Conservation (phyloP, 805 yeast species). For the Candida quercuum region DNA sequence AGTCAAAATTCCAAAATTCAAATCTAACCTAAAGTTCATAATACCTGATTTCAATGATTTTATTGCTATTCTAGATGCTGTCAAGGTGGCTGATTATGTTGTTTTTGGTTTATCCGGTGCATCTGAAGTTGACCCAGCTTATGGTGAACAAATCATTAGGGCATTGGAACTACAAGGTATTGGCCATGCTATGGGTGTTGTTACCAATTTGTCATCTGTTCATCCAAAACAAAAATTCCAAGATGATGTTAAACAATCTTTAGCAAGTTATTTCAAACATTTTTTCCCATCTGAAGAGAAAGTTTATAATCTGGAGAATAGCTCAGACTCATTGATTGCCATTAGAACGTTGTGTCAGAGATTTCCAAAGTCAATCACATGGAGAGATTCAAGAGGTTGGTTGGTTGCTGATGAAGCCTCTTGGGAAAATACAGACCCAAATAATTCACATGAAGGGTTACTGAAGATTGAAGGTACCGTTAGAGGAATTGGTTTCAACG, state of each 20-base stretch:
- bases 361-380: constrained; percentile 75
- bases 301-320: constrained; percentile 62
- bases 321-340: constrained; percentile 67
- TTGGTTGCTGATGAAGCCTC: constrained; percentile 63
- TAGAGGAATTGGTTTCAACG: constrained; percentile 80
- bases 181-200: constrained; percentile 71
- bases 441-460: constrained; percentile 28
- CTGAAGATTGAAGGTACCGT: constrained; percentile 75
- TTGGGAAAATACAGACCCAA: constrained; percentile 29
- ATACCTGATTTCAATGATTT: constrained; percentile 68
- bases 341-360: constrained; percentile 77
- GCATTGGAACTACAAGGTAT: constrained; percentile 91
- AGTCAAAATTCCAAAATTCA: constrained; percentile 57
- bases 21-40: constrained; percentile 64
- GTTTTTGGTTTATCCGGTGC: constrained; percentile 85
- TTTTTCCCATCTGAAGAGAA: constrained; percentile 80
- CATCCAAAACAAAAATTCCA: constrained; percentile 76
- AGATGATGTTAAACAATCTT: constrained; percentile 57
- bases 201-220: constrained; percentile 63
- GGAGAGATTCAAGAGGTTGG: constrained; percentile 95
- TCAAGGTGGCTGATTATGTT: constrained; percentile 85
- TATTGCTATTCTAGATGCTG: constrained; percentile 73
- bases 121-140: constrained; percentile 69
- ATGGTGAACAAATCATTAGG: constrained; percentile 87
- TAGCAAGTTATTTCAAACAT: constrained; percentile 62